Conservation (phyloP, 2,329 filamentous ascomycete species). For the Phialophora macrospora region DNA sequence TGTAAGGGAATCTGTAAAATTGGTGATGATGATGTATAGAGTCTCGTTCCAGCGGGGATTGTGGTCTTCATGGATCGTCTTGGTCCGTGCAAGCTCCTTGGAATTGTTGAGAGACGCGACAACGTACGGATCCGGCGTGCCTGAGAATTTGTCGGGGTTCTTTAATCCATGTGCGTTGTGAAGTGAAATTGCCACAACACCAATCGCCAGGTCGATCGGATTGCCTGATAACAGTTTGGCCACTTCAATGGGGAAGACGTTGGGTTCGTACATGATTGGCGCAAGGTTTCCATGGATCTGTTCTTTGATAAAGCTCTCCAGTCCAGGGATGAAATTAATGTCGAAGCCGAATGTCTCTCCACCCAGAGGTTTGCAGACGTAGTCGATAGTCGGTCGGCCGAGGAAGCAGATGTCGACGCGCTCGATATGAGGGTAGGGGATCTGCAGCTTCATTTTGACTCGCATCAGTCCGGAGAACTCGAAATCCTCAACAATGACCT, state of each 20-base stretch:
- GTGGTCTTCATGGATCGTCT: conserved; percentile 79
- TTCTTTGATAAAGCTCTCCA: conserved; percentile 92
- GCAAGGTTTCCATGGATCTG: conserved; percentile 92
- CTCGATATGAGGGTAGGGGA: conserved; percentile 94
- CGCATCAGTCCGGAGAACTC: conserved; percentile 94
- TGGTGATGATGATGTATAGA: conserved; percentile 91
- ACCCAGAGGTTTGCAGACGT: conserved; percentile 95
- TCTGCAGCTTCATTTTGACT: conserved; percentile 95
- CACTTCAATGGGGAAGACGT: conserved; percentile 97
- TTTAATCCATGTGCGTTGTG: conserved; percentile 91
- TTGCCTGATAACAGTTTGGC: conserved; percentile 97
- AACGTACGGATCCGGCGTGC: conserved; percentile 88
- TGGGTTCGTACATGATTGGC: conserved; percentile 98
- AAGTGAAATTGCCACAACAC: conserved; percentile 87
- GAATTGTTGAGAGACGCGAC: conserved; percentile 83
- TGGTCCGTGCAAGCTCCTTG: conserved; percentile 81
- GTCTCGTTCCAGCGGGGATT: conserved; percentile 97
- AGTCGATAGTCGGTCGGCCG: conserved; percentile 86
- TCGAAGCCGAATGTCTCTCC: conserved; percentile 96
- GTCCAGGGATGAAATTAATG: conserved; percentile 96
- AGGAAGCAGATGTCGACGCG: conserved; percentile 94
- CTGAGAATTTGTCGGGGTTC: conserved; percentile 91
- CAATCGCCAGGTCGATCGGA: conserved; percentile 92
- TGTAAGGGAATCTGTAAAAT: conserved; percentile 84
- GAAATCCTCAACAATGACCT: conserved; percentile 98